Evolutionary conservation across 768 basidiomycete species (phyloP).

Genomic region (Xanthoconium purpureum): DNA sequence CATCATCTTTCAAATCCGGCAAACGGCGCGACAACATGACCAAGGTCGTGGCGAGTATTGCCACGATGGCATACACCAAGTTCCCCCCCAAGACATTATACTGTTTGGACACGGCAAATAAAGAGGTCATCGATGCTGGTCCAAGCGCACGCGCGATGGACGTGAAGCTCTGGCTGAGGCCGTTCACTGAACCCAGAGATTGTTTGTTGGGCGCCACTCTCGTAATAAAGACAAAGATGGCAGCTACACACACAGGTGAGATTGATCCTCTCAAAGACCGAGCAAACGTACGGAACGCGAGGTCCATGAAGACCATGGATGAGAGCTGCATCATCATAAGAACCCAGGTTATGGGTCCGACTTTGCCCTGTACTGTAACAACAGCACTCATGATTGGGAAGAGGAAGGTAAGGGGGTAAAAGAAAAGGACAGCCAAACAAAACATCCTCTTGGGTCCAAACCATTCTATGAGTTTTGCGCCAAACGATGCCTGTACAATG

Average conservation of each 20-base stretch:
- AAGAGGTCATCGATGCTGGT: slow-evolving; percentile 45
- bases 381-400: slow-evolving; percentile 47
- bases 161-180: slow-evolving; percentile 48
- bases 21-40: slow-evolving; percentile 20
- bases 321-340: slow-evolving; percentile 31
- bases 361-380: slow-evolving; percentile 32
- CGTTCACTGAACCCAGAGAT: slow-evolving; percentile 57
- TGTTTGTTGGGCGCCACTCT: slow-evolving; percentile 50
- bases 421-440: slow-evolving; percentile 35
- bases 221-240: slow-evolving; percentile 53
- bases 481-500: slow-evolving; percentile 39
- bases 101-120: slow-evolving; percentile 53
- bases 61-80: slow-evolving; percentile 45
- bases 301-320: slow-evolving; percentile 35
- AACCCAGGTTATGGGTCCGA: slow-evolving; percentile 36
- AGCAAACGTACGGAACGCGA: slow-evolving; percentile 34
- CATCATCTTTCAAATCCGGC: slow-evolving; percentile 13
- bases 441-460: slow-evolving; percentile 45
- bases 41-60: slow-evolving; percentile 26
- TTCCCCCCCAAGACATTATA: slow-evolving; percentile 48
- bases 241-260: slow-evolving; percentile 31
- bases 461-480: slow-evolving; percentile 37
- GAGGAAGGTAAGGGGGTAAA: slow-evolving; percentile 37
- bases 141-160: slow-evolving; percentile 49
- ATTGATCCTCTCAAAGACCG: neutral